Conservation (phyloP, 2,329 filamentous ascomycete genomes). For the Fusarium sp. region DNA sequence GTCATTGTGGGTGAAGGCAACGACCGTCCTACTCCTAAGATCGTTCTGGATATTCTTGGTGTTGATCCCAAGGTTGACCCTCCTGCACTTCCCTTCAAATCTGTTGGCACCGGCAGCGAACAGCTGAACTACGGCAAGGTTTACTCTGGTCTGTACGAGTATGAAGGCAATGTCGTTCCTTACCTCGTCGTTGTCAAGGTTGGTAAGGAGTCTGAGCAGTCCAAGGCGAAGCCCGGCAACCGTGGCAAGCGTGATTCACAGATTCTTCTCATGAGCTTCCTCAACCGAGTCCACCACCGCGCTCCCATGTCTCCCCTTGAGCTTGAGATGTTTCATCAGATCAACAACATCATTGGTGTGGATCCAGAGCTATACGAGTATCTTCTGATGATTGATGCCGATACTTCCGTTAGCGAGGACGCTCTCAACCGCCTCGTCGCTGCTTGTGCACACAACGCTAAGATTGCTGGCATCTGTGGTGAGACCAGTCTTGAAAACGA, state of each 20-base stretch:
- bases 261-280: slow-evolving; percentile 95
- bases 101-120: slow-evolving; percentile 88
- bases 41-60: slow-evolving; percentile 96
- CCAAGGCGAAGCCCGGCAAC: slow-evolving; percentile 94
- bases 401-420: slow-evolving; percentile 94
- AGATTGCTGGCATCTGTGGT: slow-evolving; percentile 97
- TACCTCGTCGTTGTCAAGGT: slow-evolving; percentile 98
- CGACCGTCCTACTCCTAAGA: slow-evolving; percentile 96
- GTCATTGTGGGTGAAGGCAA: slow-evolving; percentile 97
- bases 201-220: slow-evolving; percentile 95
- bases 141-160: slow-evolving; percentile 98
- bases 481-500: slow-evolving; percentile 98
- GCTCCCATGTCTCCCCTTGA: slow-evolving; percentile 96
- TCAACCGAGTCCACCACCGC: slow-evolving; percentile 97
- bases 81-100: slow-evolving; percentile 93
- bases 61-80: slow-evolving; percentile 98
- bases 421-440: slow-evolving; percentile 93
- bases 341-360: slow-evolving; percentile 99
- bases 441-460: slow-evolving; percentile 92
- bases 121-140: slow-evolving; percentile 99
- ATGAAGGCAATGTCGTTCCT: slow-evolving; percentile 96
- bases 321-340: slow-evolving; percentile 98
- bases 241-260: slow-evolving; percentile 99
- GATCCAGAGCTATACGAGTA: slow-evolving; percentile 98
- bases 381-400: slow-evolving; percentile 96